Conservation (phyloP, 768 basidiomycete species). For the Rhizopogon vesiculosus region DNA sequence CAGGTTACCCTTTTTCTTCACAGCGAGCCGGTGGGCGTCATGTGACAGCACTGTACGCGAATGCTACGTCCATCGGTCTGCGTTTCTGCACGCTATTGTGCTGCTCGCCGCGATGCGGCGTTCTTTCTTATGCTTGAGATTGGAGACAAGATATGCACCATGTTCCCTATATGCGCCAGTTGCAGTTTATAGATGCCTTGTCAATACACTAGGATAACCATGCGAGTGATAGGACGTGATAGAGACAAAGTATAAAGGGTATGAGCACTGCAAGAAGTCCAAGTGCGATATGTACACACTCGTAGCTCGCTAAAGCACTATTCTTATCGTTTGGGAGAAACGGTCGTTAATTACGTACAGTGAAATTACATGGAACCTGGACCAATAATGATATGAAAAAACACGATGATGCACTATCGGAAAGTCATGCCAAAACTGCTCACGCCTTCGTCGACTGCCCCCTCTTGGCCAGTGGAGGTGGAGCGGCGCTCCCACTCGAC, state of each 20-base stretch:
- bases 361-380: not conserved
- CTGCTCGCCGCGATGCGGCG: not conserved
- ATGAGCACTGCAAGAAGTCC: not conserved
- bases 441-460: conserved; percentile 1
- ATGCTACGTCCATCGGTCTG: not conserved
- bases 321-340: not conserved
- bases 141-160: not conserved
- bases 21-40: not conserved
- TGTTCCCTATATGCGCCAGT: not conserved
- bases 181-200: not conserved
- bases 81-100: not conserved
- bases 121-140: not conserved
- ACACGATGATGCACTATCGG: not conserved
- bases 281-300: not conserved
- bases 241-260: not conserved
- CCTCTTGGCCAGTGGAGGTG: conserved; percentile 11
- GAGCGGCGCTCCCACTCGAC: conserved; percentile 15
- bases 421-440: not conserved
- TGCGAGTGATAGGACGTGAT: not conserved
- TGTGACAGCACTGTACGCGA: not conserved
- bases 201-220: not conserved
- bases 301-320: not conserved
- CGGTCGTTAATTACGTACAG: not conserved
- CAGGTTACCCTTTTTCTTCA: not conserved
- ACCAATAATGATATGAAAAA: not conserved